These are phyloP conservation scores for Phytophthora pisi DNA, from an alignment of 352 stramenopile genomes.

Conservation along the genomic window DNA sequence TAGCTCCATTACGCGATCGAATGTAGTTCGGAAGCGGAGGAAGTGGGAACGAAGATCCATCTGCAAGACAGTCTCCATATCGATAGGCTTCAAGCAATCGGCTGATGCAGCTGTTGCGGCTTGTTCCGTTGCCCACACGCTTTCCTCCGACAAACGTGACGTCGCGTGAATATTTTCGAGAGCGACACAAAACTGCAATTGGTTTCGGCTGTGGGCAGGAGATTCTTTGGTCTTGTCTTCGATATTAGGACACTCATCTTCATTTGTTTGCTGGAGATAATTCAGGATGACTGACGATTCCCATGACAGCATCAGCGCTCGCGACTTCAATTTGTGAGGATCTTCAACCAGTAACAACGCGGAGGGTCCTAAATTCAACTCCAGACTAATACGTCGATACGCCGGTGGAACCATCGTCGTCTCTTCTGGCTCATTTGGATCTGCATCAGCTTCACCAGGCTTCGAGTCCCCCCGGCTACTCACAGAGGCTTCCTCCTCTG, in stretches of 20 bases:
- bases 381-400: slow-evolving; percentile 57
- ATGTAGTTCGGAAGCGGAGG: slow-evolving; percentile 67
- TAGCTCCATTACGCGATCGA: slow-evolving; percentile 81
- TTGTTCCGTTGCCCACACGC: slow-evolving; percentile 58
- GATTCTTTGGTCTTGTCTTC: slow-evolving; percentile 24
- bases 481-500: slow-evolving; percentile 30
- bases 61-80: slow-evolving; percentile 71
- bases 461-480: slow-evolving; percentile 25
- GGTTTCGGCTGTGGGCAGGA: slow-evolving; percentile 44
- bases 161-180: slow-evolving; percentile 79
- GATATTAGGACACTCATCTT: slow-evolving; percentile 32
- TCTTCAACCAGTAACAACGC: slow-evolving; percentile 81
- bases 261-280: slow-evolving; percentile 57
- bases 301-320: slow-evolving; percentile 85
- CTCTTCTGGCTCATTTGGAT: slow-evolving; percentile 10
- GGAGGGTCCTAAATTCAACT: slow-evolving; percentile 70
- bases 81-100: slow-evolving; percentile 82
- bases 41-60: slow-evolving; percentile 70
- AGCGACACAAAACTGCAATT: slow-evolving; percentile 65
- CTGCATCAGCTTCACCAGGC: slow-evolving; percentile 10
- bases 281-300: slow-evolving; percentile 68
- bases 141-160: slow-evolving; percentile 76
- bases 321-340: slow-evolving; percentile 66
- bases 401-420: slow-evolving; percentile 13
- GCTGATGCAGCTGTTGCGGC: slow-evolving; percentile 51